Evolutionary conservation across 2,329 filamentous ascomycete genomes (phyloP).

Genomic region (Claviceps sp.): DNA sequence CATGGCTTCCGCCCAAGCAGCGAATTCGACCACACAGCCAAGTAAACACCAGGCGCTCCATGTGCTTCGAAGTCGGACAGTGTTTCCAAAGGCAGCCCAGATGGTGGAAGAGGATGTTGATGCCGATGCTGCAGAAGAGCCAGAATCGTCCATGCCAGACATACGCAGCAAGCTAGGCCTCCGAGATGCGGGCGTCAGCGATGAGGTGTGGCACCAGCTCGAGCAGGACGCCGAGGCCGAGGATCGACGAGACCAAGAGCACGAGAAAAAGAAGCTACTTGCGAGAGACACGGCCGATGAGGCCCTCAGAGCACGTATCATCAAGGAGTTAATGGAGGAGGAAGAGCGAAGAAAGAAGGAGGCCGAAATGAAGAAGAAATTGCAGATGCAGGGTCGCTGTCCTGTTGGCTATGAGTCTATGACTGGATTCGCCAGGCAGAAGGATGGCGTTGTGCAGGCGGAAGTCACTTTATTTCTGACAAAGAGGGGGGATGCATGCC

Average conservation of each 20-base stretch:
- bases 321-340: constrained; percentile 23
- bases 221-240: constrained; percentile 32
- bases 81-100: background rate
- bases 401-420: constrained; percentile 43
- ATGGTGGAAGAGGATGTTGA: background rate
- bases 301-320: constrained; percentile 24
- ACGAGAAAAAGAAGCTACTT: constrained; percentile 20
- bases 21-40: background rate
- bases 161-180: background rate
- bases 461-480: constrained; percentile 14
- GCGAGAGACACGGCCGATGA: constrained; percentile 6
- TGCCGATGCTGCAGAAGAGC: background rate
- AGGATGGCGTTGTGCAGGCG: constrained; percentile 49
- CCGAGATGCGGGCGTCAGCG: constrained; percentile 45
- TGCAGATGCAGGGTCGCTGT: constrained; percentile 43
- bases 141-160: too few species aligned
- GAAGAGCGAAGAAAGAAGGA: constrained; percentile 25
- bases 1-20: background rate
- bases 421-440: constrained; percentile 41
- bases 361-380: constrained; percentile 26
- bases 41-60: background rate
- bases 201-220: constrained; percentile 48
- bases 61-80: too few species aligned
- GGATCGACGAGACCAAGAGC: constrained; percentile 23
- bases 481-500: background rate